Percentiles rank a stretch among this genome's conserved stretches.
Evolutionary conservation across 148 eudicot species (phyloP).

Genomic region (Chenopodium suecicum): DNA sequence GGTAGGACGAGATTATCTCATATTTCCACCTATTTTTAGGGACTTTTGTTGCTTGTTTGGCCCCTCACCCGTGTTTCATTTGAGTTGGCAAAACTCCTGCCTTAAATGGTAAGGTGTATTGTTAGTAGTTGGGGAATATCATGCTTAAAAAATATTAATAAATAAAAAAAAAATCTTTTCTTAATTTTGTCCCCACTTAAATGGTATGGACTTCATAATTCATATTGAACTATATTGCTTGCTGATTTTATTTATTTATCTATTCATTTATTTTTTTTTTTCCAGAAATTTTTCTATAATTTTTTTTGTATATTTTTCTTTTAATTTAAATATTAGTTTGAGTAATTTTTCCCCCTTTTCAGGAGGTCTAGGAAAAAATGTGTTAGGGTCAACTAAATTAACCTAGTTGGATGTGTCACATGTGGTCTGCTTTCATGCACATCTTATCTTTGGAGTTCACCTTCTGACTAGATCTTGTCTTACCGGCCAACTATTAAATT

Average conservation of each 20-base stretch:
- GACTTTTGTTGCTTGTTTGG: conserved; percentile 27
- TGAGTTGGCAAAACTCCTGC: conserved; percentile 32
- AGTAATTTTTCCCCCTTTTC: background rate
- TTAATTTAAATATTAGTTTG: background rate
- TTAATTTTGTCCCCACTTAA: conserved; percentile 16
- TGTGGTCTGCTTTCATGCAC: conserved; percentile 34
- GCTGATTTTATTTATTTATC: background rate
- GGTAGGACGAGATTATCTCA: conserved; percentile 22
- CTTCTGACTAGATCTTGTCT: conserved; percentile 33
- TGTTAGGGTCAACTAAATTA: conserved; percentile 23
- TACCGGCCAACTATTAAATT: conserved; percentile 7
- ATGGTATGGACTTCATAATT: conserved; percentile 1
- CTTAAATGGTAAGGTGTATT: conserved; percentile 24
- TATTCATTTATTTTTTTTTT: too few species aligned
- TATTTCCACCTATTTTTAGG: conserved; percentile 19
- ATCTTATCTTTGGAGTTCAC: conserved; percentile 32
- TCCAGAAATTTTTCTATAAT: too few species aligned
- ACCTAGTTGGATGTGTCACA: conserved; percentile 32
- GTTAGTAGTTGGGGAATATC: conserved; percentile 22
- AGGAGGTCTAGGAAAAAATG: background rate
- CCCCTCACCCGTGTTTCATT: conserved; percentile 37
- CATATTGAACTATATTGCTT: background rate
- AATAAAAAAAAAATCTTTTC: background rate
- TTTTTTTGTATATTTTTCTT: background rate
- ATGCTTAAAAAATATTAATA: background rate